These are phyloP conservation scores for Beauveria pseudobassiana DNA, from an alignment of 2,329 filamentous ascomycete genomes.

Conservation along the genomic window DNA sequence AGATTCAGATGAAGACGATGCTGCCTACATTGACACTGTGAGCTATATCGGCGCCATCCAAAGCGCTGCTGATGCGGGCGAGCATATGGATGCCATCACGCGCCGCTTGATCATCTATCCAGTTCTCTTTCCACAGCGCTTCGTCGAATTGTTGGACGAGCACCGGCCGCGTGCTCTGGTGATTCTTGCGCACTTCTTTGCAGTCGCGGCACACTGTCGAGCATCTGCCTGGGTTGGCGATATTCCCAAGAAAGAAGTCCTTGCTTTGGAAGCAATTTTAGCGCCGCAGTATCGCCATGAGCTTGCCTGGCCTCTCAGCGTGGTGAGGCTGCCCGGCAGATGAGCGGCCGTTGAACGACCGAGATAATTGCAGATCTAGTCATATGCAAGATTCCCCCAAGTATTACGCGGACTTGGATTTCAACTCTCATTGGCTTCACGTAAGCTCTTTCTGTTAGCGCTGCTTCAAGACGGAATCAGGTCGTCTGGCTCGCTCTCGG, in stretches of 20 bases:
- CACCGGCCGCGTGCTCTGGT: slow-evolving; percentile 17
- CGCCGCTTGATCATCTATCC: slow-evolving; percentile 17
- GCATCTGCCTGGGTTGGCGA: slow-evolving; percentile 15
- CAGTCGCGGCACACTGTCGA: slow-evolving; percentile 12
- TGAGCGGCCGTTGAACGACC: neutral
- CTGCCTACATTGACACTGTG: slow-evolving; percentile 15
- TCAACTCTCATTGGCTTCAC: neutral
- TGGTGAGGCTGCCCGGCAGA: neutral
- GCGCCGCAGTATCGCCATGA: slow-evolving; percentile 5
- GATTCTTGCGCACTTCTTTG: slow-evolving; percentile 20
- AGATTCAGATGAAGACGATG: slow-evolving; percentile 12
- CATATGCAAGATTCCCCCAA: neutral
- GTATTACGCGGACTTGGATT: neutral
- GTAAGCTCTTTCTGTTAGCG: neutral
- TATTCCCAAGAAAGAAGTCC: slow-evolving; percentile 8
- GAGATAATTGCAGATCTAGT: neutral
- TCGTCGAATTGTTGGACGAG: slow-evolving; percentile 15
- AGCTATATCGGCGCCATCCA: slow-evolving; percentile 16
- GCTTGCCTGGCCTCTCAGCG: slow-evolving; percentile 12
- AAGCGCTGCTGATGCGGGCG: slow-evolving; percentile 11
- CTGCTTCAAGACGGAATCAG: neutral
- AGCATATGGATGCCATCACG: slow-evolving; percentile 12
- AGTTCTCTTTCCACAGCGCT: slow-evolving; percentile 15
- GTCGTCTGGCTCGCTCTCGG: slow-evolving; percentile 10
- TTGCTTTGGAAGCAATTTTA: slow-evolving; percentile 10